Evolutionary conservation across 768 basidiomycete species (phyloP).

Genomic region (Phaffia australis): DNA sequence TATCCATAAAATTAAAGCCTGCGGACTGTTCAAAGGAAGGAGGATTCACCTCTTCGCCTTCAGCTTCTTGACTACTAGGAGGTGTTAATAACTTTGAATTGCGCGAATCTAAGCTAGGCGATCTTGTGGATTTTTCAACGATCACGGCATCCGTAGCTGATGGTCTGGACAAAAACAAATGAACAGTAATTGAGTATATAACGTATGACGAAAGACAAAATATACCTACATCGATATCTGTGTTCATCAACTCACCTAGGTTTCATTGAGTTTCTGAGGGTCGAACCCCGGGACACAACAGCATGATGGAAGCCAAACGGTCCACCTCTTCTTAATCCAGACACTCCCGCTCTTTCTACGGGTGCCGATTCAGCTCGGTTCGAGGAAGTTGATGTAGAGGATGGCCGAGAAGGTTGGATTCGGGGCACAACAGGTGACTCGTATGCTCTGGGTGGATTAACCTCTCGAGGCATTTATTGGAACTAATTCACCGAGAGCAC

Average conservation of each 20-base stretch:
- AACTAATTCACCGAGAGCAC: too few species aligned
- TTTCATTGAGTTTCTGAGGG: too few species aligned
- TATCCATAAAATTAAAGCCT: not conserved
- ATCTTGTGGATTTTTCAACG: not conserved
- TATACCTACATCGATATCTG: not conserved
- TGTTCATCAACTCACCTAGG: not conserved
- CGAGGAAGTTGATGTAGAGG: not conserved
- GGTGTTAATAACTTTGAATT: not conserved
- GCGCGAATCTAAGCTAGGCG: not conserved
- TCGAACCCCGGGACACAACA: too few species aligned
- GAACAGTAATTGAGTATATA: not conserved
- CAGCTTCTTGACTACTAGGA: not conserved
- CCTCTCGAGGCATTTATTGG: slow-evolving; percentile 11
- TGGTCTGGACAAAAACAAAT: not conserved
- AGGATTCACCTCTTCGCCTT: not conserved
- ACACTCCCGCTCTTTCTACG: too few species aligned
- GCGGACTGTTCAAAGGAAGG: not conserved
- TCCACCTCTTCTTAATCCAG: too few species aligned
- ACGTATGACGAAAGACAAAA: not conserved
- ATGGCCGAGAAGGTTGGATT: not conserved
- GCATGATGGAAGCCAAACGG: too few species aligned
- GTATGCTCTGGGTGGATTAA: slow-evolving; percentile 9
- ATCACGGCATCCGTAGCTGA: not conserved
- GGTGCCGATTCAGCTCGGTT: too few species aligned
- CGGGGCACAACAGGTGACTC: slow-evolving; percentile 3